Percentiles rank a stretch among this genome's conserved stretches.
Evolutionary conservation across 768 basidiomycete genomes (phyloP).

Genomic region (Trametopsis cervina): DNA sequence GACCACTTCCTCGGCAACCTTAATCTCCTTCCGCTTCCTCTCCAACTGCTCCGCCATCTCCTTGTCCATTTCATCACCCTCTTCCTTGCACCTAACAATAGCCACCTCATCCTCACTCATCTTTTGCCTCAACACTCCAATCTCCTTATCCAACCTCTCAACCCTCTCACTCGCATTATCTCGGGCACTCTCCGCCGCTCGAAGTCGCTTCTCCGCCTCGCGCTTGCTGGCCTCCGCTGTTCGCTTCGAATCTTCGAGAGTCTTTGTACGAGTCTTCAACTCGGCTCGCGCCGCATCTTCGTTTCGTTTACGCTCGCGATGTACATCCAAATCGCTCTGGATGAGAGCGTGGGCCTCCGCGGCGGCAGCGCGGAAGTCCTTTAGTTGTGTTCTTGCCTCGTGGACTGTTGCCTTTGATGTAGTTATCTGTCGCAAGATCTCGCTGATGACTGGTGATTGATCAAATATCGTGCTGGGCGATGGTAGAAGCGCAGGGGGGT

Average conservation of each 20-base stretch:
- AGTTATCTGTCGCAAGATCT: conserved; percentile 70
- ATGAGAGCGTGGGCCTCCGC: conserved; percentile 56
- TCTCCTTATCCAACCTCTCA: conserved; percentile 55
- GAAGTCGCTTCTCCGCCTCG: conserved; percentile 87
- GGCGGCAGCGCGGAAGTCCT: conserved; percentile 50
- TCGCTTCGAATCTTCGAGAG: conserved; percentile 81
- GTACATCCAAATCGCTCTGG: conserved; percentile 66
- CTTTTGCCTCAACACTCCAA: conserved; percentile 45
- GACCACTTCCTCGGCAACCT: conserved; percentile 60
- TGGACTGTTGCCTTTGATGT: conserved; percentile 50
- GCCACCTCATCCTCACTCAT: conserved; percentile 48
- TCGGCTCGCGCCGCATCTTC: conserved; percentile 79
- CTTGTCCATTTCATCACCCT: conserved; percentile 16
- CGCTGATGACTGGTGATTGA: conserved; percentile 62
- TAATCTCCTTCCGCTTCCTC: conserved; percentile 49
- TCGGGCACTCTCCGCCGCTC: conserved; percentile 54
- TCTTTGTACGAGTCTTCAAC: conserved; percentile 76
- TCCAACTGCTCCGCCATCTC: conserved; percentile 34
- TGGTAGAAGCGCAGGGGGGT: conserved; percentile 10
- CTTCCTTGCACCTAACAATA: conserved; percentile 24
- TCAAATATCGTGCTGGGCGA: conserved; percentile 31
- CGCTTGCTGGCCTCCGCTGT: conserved; percentile 70
- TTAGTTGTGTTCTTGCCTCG: conserved; percentile 66
- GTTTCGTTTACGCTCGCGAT: conserved; percentile 67
- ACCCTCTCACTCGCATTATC: conserved; percentile 56